Evolutionary conservation across 345 rosid genomes (phyloP), one percentile per base, ranked within the genome.

Genomic region (Euphorbia tirucalli): DNA sequence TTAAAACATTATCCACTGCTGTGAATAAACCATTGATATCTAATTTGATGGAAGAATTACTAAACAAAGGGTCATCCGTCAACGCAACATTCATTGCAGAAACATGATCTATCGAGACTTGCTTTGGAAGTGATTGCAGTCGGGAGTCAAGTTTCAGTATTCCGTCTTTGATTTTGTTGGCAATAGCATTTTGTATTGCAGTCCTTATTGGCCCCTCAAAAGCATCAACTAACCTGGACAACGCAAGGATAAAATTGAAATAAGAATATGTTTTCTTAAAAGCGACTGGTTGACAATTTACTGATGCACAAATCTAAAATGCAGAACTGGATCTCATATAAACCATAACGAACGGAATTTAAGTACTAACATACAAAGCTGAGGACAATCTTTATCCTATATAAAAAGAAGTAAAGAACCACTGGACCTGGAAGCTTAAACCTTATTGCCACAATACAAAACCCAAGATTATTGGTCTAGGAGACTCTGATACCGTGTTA

Each of bases 71-170:
- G 73, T 76, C 77, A 55, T 76, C 80, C 49, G 81, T 74, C 60
- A 90, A 86, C 74, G 90, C 83, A 79, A 86, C 82, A 81, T 93
- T 90, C 74, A 93, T 61, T 31, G 87, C 77, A 64, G 87, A 89
- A 66, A 71, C 75, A 66, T 74, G 75, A 71, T 83, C 84, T 16
- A 90, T 74, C 57, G 80, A 74, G 48, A 76, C 70, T 49, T 79
- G 71, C 52, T 85, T 89, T 7, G 98, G 98, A 78, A 90, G 81
- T 46, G 89, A 86, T 71, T 89, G 90, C 77, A 93, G 61, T 18
- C 65, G 41, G 35, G 88, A 70, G 66, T 90, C 90, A 54, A 93
- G 93, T 77, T 69, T 84, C 24, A 25, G 70, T 76, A 93, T 83
- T 70, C 81, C 89, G 75, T 90, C 87, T 56, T 58, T 25, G 56